Percentiles rank a stretch among this genome's conserved stretches.
These are phyloP conservation scores for Brassica cretica DNA, from an alignment of 345 rosid species.

Conservation along the genomic window DNA sequence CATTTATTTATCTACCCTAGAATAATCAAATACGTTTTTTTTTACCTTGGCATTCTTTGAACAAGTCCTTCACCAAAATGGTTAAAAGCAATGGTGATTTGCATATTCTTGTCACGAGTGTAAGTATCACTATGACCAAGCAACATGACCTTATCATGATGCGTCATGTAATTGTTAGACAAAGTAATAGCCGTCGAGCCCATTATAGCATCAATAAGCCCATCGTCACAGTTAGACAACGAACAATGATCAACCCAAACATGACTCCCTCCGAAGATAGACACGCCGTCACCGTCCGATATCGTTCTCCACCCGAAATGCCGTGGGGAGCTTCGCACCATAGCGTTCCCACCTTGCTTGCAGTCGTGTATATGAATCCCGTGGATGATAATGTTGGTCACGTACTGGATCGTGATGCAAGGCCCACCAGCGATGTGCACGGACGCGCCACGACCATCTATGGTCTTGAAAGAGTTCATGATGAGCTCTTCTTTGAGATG, in stretches of 20 bases:
- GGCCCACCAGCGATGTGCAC: slow-evolving; percentile 85
- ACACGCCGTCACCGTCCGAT: slow-evolving; percentile 82
- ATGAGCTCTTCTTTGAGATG: slow-evolving; percentile 67
- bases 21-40: neutral
- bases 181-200: slow-evolving; percentile 75
- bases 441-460: slow-evolving; percentile 76
- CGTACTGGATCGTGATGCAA: slow-evolving; percentile 75
- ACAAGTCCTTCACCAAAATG: slow-evolving; percentile 89
- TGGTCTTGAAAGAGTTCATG: slow-evolving; percentile 81
- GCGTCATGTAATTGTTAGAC: slow-evolving; percentile 79
- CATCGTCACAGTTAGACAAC: slow-evolving; percentile 62
- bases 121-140: slow-evolving; percentile 76
- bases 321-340: slow-evolving; percentile 65
- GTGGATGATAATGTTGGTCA: slow-evolving; percentile 71
- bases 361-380: slow-evolving; percentile 76
- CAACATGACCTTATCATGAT: slow-evolving; percentile 80
- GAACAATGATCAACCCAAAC: slow-evolving; percentile 83
- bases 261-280: slow-evolving; percentile 75
- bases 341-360: slow-evolving; percentile 75
- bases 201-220: slow-evolving; percentile 66
- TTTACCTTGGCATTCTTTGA: slow-evolving; percentile 78
- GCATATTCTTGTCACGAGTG: slow-evolving; percentile 74
- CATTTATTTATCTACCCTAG: neutral
- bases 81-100: slow-evolving; percentile 75
- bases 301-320: slow-evolving; percentile 80